Conservation (phyloP, 768 basidiomycete genomes). For the Galerina sulciceps region DNA sequence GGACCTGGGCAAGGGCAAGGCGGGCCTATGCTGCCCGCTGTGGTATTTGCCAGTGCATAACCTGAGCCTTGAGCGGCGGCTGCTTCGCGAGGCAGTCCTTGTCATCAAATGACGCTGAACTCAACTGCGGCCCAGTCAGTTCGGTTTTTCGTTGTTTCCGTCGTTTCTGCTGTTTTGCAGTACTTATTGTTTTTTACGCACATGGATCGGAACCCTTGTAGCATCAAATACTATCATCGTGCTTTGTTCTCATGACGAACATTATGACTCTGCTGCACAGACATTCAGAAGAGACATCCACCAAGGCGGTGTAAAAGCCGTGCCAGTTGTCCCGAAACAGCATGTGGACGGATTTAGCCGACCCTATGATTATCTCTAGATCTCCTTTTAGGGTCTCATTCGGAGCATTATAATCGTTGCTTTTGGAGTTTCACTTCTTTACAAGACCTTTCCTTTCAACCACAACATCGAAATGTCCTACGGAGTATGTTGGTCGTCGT, state of each 20-base stretch:
- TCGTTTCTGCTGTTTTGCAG: neutral
- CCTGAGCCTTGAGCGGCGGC: neutral
- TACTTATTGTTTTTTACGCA: neutral
- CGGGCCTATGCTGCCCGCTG: constrained; percentile 26
- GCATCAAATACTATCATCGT: neutral
- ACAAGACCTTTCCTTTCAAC: constrained; percentile 3
- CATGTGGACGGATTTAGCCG: constrained; percentile 3
- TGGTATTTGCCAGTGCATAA: constrained; percentile 34
- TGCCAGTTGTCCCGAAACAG: no score
- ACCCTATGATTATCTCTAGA: constrained; percentile 6
- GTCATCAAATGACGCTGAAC: neutral
- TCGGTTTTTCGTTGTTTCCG: neutral
- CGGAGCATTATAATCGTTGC: constrained; percentile 1
- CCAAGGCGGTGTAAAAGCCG: constrained; percentile 1
- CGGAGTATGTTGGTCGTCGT: constrained; percentile 15
- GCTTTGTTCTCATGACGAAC: no score
- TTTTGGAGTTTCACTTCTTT: neutral
- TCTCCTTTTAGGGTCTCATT: constrained; percentile 4
- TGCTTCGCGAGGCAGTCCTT: neutral
- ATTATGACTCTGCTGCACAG: no score
- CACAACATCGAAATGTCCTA: constrained; percentile 19
- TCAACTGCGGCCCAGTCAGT: neutral
- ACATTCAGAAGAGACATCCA: no score
- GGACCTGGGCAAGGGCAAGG: constrained; percentile 16
- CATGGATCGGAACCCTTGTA: neutral